Evolutionary conservation across 495 filamentous ascomycete species (phyloP).

Genomic region (Hypoxylon subgilvum): DNA sequence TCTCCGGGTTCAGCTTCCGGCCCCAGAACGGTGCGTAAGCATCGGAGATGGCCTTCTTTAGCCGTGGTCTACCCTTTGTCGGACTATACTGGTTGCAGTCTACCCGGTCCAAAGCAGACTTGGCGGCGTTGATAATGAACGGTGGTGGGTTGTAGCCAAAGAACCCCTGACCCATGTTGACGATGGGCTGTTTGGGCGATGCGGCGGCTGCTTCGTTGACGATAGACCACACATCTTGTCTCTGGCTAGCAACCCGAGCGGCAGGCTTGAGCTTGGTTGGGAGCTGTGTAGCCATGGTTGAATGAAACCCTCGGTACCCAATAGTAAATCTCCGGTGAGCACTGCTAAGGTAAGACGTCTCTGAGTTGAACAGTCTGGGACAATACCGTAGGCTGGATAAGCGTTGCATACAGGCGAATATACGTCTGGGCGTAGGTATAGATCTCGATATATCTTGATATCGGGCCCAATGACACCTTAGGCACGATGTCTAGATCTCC

Average conservation of each 20-base stretch:
- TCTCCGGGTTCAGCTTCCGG: constrained; percentile 79
- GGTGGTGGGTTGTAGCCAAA: constrained; percentile 96
- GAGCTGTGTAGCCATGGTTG: constrained; percentile 34
- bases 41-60: constrained; percentile 89
- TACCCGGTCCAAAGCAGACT: constrained; percentile 84
- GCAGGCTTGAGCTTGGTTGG: constrained; percentile 67
- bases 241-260: constrained; percentile 74
- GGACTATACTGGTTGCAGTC: constrained; percentile 99
- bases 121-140: constrained; percentile 91
- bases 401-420: constrained; percentile 24
- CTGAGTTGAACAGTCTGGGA: constrained; percentile 6
- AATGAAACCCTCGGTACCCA: constrained; percentile 35
- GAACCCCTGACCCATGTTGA: constrained; percentile 97
- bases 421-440: not conserved
- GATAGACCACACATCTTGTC: constrained; percentile 97
- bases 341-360: constrained; percentile 4
- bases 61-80: constrained; percentile 85
- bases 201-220: constrained; percentile 88
- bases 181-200: constrained; percentile 86
- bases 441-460: not conserved
- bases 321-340: constrained; percentile 1
- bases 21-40: constrained; percentile 89
- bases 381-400: constrained; percentile 15
- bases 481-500: not conserved
- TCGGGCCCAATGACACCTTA: constrained; percentile 18